Evolutionary conservation across 306 rosid species (phyloP), one percentile per base, ranked within the genome.

Genomic region (Nissolia schottii): DNA sequence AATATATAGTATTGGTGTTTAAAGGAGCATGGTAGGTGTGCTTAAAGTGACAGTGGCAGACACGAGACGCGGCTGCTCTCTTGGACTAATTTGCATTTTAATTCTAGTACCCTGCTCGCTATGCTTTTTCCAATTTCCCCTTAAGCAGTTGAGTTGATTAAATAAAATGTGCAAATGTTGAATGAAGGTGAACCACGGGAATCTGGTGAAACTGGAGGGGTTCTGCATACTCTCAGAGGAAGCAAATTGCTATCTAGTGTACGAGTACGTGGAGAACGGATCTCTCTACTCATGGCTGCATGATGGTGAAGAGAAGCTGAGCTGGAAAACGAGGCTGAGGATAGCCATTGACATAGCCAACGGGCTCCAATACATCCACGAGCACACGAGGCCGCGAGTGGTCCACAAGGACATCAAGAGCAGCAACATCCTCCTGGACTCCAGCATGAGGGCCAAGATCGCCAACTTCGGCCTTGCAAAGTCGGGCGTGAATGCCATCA

Each of bases 101-200:
- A 5, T 8, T 50, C 6, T 51, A 7, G 31, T 3, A n/a, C n/a
- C n/a, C n/a, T 51, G 7, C 15, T 37, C 23, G 20, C 31, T 11
- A 10, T 51, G 57, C 29, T 1, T 46, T 49, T 48, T 48, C 55
- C 12, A 18, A 6, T 48, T 48, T 48, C 54, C 2, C 0, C 24
- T 31, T 58, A 1, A 13, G 7, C 11, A 12, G 49, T 4, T 40
- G 45, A 74, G n/a, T n/a, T n/a, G n/a, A n/a, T n/a, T n/a, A n/a
- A n/a, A n/a, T 77, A 72, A 72, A 50, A 72, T 48, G 64, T 51
- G 5, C 22, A 41, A 31, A 57, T 5, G 51, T n/a, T 56, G n/a
- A n/a, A n/a, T 80, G 87, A 68, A 94, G 98, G 96, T 94, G 31
- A 94, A 94, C 86, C 98, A 94, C 79, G 98, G 98, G 76, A 94